These are phyloP conservation scores for Lachnellula hyalina DNA, from an alignment of 2,329 filamentous ascomycete species.

Conservation along the genomic window DNA sequence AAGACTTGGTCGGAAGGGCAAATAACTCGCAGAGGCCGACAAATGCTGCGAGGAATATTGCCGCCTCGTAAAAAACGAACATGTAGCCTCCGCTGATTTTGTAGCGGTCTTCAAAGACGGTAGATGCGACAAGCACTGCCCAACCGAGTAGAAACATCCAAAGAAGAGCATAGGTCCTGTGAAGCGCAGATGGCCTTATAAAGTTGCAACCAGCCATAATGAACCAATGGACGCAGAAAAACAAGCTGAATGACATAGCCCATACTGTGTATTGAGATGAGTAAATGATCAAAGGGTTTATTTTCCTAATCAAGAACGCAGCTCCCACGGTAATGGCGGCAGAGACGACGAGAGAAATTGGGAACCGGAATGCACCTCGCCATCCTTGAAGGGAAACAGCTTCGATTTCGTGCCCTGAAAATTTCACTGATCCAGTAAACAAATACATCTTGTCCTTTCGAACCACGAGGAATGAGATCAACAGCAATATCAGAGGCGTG, in stretches of 20 bases:
- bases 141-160: constrained; percentile 81
- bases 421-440: constrained; percentile 58
- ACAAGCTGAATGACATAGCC: constrained; percentile 79
- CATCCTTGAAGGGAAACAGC: constrained; percentile 65
- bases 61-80: constrained; percentile 72
- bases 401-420: constrained; percentile 56
- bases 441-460: constrained; percentile 81
- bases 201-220: constrained; percentile 73
- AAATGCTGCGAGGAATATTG: constrained; percentile 67
- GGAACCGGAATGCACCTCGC: constrained; percentile 80
- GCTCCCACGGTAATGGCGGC: constrained; percentile 64
- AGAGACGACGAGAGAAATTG: constrained; percentile 65
- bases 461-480: constrained; percentile 63
- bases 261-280: constrained; percentile 83
- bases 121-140: constrained; percentile 63
- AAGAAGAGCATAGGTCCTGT: constrained; percentile 71
- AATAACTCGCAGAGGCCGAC: constrained; percentile 79
- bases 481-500: constrained; percentile 66
- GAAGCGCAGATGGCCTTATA: constrained; percentile 78
- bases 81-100: constrained; percentile 74
- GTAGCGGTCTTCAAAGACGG: constrained; percentile 70
- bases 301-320: constrained; percentile 69
- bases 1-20: constrained; percentile 63
- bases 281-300: constrained; percentile 89
- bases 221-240: constrained; percentile 78